These are phyloP conservation scores for Leccinum variicolor DNA, from an alignment of 768 basidiomycete species.

Conservation along the genomic window DNA sequence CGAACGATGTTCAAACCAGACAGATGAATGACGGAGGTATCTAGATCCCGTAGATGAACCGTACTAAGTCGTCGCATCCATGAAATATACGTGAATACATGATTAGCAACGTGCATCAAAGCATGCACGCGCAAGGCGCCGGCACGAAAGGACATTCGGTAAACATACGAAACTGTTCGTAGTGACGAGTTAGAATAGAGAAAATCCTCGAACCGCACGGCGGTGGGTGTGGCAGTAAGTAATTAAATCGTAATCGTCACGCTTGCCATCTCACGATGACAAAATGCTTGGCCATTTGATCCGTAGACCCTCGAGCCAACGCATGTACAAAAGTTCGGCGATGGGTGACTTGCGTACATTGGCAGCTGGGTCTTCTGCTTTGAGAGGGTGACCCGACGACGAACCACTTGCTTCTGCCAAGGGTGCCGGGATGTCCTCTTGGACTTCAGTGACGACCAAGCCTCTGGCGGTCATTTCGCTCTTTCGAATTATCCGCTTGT, in stretches of 20 bases:
- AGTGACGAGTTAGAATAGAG: neutral
- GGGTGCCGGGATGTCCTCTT: slow-evolving; percentile 62
- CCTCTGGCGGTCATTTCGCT: slow-evolving; percentile 86
- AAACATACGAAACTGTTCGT: neutral
- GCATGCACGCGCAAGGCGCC: neutral
- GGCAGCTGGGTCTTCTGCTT: slow-evolving; percentile 37
- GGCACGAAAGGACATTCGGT: neutral
- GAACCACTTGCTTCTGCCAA: slow-evolving; percentile 36
- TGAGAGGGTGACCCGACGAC: slow-evolving; percentile 27
- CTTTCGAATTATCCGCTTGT: slow-evolving; percentile 72
- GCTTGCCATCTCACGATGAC: slow-evolving; percentile 21
- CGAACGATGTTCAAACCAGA: neutral
- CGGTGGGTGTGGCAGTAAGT: neutral
- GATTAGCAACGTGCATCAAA: slow-evolving; percentile 3
- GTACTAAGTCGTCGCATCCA: neutral
- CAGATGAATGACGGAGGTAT: neutral
- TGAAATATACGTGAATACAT: slow-evolving; percentile 15
- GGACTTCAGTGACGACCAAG: slow-evolving; percentile 77
- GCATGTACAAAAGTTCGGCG: slow-evolving; percentile 93
- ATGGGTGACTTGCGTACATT: slow-evolving; percentile 78
- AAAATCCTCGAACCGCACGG: neutral
- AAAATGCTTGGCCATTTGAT: slow-evolving; percentile 84
- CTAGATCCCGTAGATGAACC: neutral
- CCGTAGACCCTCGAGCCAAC: slow-evolving; percentile 91
- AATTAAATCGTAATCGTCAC: too few species aligned